These are phyloP conservation scores for Alternaria arborescens DNA, from an alignment of 2,329 filamentous ascomycete genomes.

Conservation along the genomic window DNA sequence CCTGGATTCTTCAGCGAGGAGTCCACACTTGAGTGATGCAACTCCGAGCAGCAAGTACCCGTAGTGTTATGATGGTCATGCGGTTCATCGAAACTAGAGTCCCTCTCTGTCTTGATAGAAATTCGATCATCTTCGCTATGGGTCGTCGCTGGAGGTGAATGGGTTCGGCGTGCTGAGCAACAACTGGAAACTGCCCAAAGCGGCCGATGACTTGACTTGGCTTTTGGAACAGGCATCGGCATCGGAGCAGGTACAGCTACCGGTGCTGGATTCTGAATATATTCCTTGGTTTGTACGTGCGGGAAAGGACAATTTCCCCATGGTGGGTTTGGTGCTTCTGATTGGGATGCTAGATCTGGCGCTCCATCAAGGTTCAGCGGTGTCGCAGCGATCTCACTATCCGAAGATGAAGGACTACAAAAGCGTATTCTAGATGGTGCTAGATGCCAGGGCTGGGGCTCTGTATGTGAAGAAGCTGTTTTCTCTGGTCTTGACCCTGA, in stretches of 20 bases:
- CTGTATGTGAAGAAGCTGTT: neutral
- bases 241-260: neutral
- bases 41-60: conserved; percentile 24
- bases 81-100: neutral
- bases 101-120: neutral
- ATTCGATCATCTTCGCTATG: neutral
- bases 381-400: neutral
- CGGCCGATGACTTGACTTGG: neutral
- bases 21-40: neutral
- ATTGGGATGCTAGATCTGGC: neutral
- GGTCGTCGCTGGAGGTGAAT: too few relatives aligned
- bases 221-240: neutral
- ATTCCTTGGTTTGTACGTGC: neutral
- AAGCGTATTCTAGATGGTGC: neutral
- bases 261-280: neutral
- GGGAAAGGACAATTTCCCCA: neutral
- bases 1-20: conserved; percentile 17
- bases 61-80: conserved; percentile 13
- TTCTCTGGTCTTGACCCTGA: neutral
- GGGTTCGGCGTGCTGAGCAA: neutral
- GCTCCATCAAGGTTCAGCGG: neutral
- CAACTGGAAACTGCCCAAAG: conserved; percentile 4
- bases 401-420: neutral
- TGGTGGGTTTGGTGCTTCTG: neutral
- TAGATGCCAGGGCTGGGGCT: neutral